Conservation (phyloP, 2,329 filamentous ascomycete genomes). For the Venturia carpophila region DNA sequence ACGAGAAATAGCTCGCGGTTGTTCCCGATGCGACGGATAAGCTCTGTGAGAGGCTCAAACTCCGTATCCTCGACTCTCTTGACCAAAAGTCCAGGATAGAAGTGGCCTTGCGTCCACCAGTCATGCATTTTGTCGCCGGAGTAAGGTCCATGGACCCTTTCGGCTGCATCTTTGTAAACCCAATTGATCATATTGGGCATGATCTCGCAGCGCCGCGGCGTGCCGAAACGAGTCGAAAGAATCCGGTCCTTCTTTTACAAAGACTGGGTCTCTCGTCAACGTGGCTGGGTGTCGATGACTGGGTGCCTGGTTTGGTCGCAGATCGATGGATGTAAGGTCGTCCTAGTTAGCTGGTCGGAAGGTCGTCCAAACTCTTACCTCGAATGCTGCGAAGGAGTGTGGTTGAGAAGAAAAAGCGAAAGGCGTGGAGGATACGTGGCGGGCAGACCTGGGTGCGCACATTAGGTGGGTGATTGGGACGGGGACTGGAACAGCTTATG, state of each 20-base stretch:
- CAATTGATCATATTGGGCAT: constrained; percentile 99
- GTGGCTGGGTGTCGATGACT: neutral
- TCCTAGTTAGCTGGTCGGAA: neutral
- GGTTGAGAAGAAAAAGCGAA: neutral
- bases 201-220: constrained; percentile 38
- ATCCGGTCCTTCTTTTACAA: too few relatives aligned
- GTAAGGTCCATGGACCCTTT: constrained; percentile 85
- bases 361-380: too few relatives aligned
- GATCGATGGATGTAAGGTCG: neutral
- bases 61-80: constrained; percentile 83
- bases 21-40: too few relatives aligned
- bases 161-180: constrained; percentile 94
- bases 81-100: constrained; percentile 86
- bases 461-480: neutral
- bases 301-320: neutral
- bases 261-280: neutral
- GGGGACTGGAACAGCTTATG: neutral
- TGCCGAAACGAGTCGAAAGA: neutral
- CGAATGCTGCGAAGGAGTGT: neutral
- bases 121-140: constrained; percentile 98
- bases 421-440: neutral
- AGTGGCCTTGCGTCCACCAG: constrained; percentile 99
- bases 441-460: neutral
- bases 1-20: too few relatives aligned
- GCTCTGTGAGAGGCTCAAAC: too few relatives aligned